Conservation (phyloP, 257 asterid genomes). For the Salvia rosmarinus region DNA sequence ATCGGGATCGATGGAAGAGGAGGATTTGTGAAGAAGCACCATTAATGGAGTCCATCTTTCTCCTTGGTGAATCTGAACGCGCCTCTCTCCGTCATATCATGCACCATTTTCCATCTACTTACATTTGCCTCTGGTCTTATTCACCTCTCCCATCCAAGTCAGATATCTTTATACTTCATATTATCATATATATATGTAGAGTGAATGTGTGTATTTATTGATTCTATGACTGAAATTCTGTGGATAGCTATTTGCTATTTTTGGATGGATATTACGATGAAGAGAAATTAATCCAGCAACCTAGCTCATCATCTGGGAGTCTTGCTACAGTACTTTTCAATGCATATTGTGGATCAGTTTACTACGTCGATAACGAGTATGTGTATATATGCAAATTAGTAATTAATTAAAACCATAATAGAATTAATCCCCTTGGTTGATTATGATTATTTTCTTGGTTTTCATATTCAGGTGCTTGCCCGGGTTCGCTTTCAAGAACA, state of each 20-base stretch:
- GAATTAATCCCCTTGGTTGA: no score
- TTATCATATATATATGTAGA: not conserved
- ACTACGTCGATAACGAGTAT: constrained; percentile 46
- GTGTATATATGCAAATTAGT: not conserved
- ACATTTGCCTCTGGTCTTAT: constrained; percentile 73
- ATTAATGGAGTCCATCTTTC: constrained; percentile 60
- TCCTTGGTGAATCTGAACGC: constrained; percentile 49
- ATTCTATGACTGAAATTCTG: not conserved
- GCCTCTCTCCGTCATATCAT: constrained; percentile 45
- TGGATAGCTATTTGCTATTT: constrained; percentile 50
- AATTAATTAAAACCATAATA: no score
- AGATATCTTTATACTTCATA: not conserved
- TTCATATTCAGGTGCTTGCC: constrained; percentile 49
- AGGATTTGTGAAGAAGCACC: not conserved
- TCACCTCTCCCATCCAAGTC: constrained; percentile 55
- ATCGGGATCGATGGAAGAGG: no score
- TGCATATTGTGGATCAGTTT: constrained; percentile 48
- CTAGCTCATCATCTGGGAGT: no score
- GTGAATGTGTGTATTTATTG: no score
- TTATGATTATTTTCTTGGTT: not conserved
- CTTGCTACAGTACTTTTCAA: constrained; percentile 49
- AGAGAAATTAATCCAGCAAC: no score
- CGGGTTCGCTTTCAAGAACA: constrained; percentile 61
- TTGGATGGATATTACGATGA: constrained; percentile 55
- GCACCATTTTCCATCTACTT: constrained; percentile 48